Percentiles rank a stretch among this genome's conserved stretches.
Evolutionary conservation across 164 flowering plant genomes (phyloP).

Genomic region (Tetracentron sinense): DNA sequence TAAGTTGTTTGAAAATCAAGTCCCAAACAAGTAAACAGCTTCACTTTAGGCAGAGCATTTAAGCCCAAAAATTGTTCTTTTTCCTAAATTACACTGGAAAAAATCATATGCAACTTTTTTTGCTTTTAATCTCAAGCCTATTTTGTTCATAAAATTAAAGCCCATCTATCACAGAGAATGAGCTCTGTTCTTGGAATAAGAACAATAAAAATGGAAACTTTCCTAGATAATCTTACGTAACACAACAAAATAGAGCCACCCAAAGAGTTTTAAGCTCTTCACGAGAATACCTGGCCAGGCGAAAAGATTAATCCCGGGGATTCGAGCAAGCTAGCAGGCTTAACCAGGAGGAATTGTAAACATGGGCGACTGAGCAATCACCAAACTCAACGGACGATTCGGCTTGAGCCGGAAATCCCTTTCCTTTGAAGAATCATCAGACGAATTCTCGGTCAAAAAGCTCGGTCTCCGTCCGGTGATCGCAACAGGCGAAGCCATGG

Average conservation of each 20-base stretch:
- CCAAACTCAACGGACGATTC: conserved; percentile 34
- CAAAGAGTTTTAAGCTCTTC: background rate
- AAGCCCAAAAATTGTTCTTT: too few species aligned
- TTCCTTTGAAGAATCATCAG: background rate
- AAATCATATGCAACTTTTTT: background rate
- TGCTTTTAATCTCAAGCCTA: background rate
- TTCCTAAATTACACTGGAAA: too few species aligned
- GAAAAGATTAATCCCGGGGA: conserved; percentile 45
- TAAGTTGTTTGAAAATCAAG: too few species aligned
- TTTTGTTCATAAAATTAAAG: background rate
- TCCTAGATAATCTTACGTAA: background rate
- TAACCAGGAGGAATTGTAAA: conserved; percentile 52
- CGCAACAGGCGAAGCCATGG: conserved; percentile 25
- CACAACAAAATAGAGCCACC: background rate
- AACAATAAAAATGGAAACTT: background rate
- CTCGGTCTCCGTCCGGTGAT: conserved; percentile 2
- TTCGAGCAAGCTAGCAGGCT: conserved; percentile 40
- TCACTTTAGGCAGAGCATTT: too few species aligned
- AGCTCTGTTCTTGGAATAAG: background rate
- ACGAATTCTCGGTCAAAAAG: conserved; percentile 3
- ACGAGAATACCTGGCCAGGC: conserved; percentile 32
- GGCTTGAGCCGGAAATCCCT: conserved; percentile 26
- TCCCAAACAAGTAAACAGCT: too few species aligned
- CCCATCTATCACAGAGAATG: too few species aligned
- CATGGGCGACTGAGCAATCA: conserved; percentile 24